Conservation (phyloP, 2,329 filamentous ascomycete genomes). For the Penicillium sp. region DNA sequence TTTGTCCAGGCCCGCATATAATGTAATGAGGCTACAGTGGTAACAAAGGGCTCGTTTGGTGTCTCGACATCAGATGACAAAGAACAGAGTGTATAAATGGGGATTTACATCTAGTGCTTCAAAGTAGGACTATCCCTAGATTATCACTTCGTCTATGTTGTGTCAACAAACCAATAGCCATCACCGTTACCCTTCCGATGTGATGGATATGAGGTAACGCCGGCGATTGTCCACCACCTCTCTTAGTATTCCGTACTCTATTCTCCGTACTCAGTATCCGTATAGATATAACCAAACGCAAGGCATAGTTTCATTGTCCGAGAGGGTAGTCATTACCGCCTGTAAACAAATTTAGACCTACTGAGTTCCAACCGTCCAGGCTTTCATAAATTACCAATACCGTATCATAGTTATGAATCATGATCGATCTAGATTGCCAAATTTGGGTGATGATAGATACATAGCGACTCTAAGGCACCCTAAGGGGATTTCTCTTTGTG, state of each 20-base stretch:
- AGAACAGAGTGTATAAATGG: not conserved
- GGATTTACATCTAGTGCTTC: not conserved
- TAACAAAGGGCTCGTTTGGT: not conserved
- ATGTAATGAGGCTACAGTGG: not conserved
- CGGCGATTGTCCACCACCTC: not conserved
- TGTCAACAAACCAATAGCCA: slow-evolving; percentile 1
- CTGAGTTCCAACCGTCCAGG: not conserved
- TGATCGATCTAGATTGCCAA: slow-evolving; percentile 5
- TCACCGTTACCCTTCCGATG: not conserved
- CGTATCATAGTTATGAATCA: not conserved
- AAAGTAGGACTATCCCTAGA: slow-evolving; percentile 1
- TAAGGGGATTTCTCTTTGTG: slow-evolving; percentile 10
- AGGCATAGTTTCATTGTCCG: not conserved
- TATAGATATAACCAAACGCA: not conserved
- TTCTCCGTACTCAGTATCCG: too few species aligned
- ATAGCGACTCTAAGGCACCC: not conserved
- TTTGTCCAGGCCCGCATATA: not conserved
- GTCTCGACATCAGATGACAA: not conserved
- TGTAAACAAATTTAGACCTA: not conserved
- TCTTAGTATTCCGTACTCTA: too few species aligned
- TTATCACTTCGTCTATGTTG: not conserved
- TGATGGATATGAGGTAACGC: not conserved
- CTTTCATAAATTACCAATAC: not conserved
- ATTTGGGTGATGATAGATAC: not conserved
- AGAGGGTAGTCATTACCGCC: not conserved